Evolutionary conservation across 257 asterid species (phyloP), one percentile per base, ranked within the genome.

Genomic region (Solanum tarapatanum): DNA sequence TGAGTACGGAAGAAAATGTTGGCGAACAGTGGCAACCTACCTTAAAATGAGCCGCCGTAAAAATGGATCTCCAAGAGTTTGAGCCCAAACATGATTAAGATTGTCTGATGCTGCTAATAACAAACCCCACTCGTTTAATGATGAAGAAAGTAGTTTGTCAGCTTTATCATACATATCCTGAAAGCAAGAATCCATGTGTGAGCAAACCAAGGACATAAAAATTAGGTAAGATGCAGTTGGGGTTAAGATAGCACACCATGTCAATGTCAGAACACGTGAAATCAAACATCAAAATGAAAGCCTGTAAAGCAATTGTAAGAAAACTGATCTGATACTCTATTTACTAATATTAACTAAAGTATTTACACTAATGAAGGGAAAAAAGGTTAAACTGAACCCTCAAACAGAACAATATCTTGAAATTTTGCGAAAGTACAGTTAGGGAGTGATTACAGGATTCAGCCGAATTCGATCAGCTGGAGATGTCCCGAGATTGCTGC

Each of bases 401-500:
- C 37, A 43, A 24, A 60, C 64, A 79, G 64, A 41, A 24, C 36
- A 79, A 24, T 26, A 26, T 79, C 66, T n/a, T 77, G 60, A 77
- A 77, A 41, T 41, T 12, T n/a, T 41, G 84, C 13, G 45, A 12
- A 77, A 77, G 66, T 43, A 79, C 37, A 13, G 24, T 79, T 75
- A 39, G 87, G 64, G 60, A 86, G 92, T 75, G 74, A 90, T 92
- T 96, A 96, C 99, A 64, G 98, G 99, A 82, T 85, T 94, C 94
- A 95, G 85, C 86, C 95, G 89, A 39, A 93, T 92, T 93, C 91
- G 93, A 32, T 88, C 94, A 43, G 91, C 94, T 68, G 89, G 87
- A 79, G 99, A 97, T 87, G 97, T 88, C 99, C 99, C 91, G 93
- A 91, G 89, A 97, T 95, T 87, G 99, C 97, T 26, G 99, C 92